Percentiles rank a stretch among this genome's conserved stretches.
These are phyloP conservation scores for Tetrastigma voinierianum DNA, from an alignment of 164 flowering plant species.

Conservation along the genomic window DNA sequence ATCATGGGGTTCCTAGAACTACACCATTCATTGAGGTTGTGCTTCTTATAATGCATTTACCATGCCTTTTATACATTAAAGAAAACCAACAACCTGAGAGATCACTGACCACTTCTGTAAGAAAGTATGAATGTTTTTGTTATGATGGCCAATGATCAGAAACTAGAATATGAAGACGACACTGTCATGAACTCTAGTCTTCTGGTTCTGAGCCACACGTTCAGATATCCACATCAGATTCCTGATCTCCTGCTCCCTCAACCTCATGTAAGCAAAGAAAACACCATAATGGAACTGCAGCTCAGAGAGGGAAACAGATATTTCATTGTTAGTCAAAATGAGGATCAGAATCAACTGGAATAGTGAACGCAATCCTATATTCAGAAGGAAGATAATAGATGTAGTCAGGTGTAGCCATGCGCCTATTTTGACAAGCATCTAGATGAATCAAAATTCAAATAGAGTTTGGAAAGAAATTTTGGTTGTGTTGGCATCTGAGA, in stretches of 20 bases:
- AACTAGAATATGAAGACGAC: constrained; percentile 91
- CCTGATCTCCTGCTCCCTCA: constrained; percentile 99
- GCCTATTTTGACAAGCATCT: too few species aligned
- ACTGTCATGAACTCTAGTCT: constrained; percentile 95
- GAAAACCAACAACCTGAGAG: too few species aligned
- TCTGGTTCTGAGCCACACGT: constrained; percentile 99
- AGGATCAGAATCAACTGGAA: too few species aligned
- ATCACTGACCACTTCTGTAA: too few species aligned
- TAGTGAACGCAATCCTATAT: too few species aligned
- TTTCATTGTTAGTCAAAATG: not conserved
- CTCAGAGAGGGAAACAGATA: not conserved
- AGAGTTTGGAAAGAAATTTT: not conserved
- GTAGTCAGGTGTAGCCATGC: too few species aligned
- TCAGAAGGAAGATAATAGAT: too few species aligned
- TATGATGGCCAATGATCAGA: not conserved
- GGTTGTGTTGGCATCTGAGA: not conserved
- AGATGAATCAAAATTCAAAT: too few species aligned
- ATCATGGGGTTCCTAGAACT: too few species aligned
- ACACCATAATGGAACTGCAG: constrained; percentile 95
- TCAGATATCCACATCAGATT: constrained; percentile 99
- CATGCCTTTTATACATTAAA: too few species aligned
- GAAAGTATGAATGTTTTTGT: not conserved
- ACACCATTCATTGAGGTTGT: too few species aligned
- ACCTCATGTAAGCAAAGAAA: constrained; percentile 95
- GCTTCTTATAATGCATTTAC: too few species aligned